Evolutionary conservation across 2,329 filamentous ascomycete genomes (phyloP), one percentile per base, ranked within the genome.

Genomic region (Pseudogymnoascus sp.): DNA sequence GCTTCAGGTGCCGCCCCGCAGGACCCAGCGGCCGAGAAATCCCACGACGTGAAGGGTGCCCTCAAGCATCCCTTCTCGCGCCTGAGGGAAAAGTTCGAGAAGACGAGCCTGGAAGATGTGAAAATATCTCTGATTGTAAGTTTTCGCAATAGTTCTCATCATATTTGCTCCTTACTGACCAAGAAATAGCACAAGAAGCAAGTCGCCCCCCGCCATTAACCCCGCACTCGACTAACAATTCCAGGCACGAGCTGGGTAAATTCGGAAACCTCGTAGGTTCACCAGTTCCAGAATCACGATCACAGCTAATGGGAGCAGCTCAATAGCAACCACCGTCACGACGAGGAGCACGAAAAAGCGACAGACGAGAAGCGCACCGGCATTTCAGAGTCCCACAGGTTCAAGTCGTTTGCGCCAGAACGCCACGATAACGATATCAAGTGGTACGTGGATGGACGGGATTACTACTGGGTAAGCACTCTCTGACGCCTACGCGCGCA

Each of bases 401-500:
- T 91, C 77, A 73, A 88, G n/a, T 96, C 90, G 3, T 99, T 89
- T 75, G 95, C 95, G 37, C 93, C 93, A 0, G 87, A 93, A 71
- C 85, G 87, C 43, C 86, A 93, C 9, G 88, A 87, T 28, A 97
- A 97, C 73, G 80, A 89, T 62, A 80, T 94, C 71, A 97, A 97
- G 77, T 99, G 93, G 92, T 97, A 97, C 75, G 90, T 97, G 9
- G 94, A 97, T 71, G 94, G 91, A 2, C 82, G 91, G 64, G 89
- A 97, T 75, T 99, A 99, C 74, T 95, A 94, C 73, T 96, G 91
- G 87, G 84, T 77, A 66, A 65, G 73, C 62, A 15, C 6, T 38
- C 14, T 58, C 43, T 67, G 6, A 64, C 53, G 30, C 36, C 2
- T 11, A 18, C 30, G 37, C 18, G 57, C 64, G 47, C 9, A 15